These are phyloP conservation scores for Penicillium paradoxum DNA, from an alignment of 495 filamentous ascomycete genomes.

Conservation along the genomic window DNA sequence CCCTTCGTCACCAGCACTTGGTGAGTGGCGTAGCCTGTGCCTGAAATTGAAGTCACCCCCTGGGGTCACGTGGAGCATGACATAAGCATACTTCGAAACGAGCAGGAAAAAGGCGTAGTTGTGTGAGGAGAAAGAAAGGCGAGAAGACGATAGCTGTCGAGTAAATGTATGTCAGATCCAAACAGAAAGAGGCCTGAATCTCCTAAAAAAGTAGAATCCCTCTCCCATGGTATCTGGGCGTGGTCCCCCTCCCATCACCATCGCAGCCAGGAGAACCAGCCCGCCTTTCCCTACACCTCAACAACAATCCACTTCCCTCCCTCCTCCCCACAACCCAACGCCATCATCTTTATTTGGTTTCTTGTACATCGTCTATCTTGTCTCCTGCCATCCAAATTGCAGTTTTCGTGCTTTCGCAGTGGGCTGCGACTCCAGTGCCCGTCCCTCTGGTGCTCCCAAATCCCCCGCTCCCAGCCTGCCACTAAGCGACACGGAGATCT, in stretches of 20 bases:
- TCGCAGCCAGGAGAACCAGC: constrained; percentile 29
- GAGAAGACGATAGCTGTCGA: neutral
- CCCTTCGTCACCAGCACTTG: too few relatives aligned
- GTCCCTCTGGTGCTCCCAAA: constrained; percentile 20
- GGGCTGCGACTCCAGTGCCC: constrained; percentile 15
- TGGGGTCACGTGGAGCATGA: constrained; percentile 15
- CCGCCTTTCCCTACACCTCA: constrained; percentile 28
- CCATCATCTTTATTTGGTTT: constrained; percentile 4
- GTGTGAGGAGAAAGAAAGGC: neutral
- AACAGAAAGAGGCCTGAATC: neutral
- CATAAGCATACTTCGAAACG: constrained; percentile 21
- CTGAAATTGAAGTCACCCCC: constrained; percentile 4
- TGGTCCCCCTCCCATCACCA: constrained; percentile 21
- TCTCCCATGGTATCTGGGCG: neutral
- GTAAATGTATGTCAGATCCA: neutral
- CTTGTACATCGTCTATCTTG: neutral
- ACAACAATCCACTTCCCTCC: constrained; percentile 18
- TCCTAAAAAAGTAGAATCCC: neutral
- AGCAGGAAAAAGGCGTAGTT: constrained; percentile 21
- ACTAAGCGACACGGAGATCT: constrained; percentile 48
- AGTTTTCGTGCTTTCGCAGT: constrained; percentile 9
- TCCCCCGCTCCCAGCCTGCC: constrained; percentile 35
- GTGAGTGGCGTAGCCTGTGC: constrained; percentile 3
- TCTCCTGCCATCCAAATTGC: neutral
- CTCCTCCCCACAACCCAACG: constrained; percentile 9